These are phyloP conservation scores for Paramecium sonneborni DNA, from an alignment of 73 alveolate genomes.

Conservation along the genomic window DNA sequence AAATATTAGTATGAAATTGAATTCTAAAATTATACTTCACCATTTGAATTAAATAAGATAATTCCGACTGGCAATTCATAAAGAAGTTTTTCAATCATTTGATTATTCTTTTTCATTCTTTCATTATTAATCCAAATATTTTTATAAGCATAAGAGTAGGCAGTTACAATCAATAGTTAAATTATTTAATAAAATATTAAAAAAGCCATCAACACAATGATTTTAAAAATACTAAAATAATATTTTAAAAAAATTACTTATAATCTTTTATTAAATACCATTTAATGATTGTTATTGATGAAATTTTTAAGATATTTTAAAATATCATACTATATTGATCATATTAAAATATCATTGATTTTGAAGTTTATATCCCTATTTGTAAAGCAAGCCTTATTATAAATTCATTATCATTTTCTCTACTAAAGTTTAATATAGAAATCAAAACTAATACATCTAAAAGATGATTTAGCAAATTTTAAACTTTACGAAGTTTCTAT, in stretches of 20 bases:
- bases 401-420: constrained; percentile 39
- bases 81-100: constrained; percentile 10
- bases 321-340: background rate
- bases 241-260: background rate
- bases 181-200: background rate
- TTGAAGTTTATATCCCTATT: background rate
- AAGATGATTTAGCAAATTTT: background rate
- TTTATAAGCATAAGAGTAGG: background rate
- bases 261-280: background rate
- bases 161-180: background rate
- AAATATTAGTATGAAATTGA: background rate
- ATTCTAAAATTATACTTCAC: background rate
- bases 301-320: background rate
- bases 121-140: background rate
- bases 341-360: constrained; percentile 18
- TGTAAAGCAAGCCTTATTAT: background rate
- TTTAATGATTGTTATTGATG: background rate
- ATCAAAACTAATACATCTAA: background rate
- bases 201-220: background rate
- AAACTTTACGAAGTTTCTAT: background rate
- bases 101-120: background rate
- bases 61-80: constrained; percentile 37
- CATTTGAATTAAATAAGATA: background rate
- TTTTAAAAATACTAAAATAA: background rate
- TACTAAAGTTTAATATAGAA: background rate